These are phyloP conservation scores for Ascoidea rubescens DNA, from an alignment of 805 yeast species.

Conservation along the genomic window DNA sequence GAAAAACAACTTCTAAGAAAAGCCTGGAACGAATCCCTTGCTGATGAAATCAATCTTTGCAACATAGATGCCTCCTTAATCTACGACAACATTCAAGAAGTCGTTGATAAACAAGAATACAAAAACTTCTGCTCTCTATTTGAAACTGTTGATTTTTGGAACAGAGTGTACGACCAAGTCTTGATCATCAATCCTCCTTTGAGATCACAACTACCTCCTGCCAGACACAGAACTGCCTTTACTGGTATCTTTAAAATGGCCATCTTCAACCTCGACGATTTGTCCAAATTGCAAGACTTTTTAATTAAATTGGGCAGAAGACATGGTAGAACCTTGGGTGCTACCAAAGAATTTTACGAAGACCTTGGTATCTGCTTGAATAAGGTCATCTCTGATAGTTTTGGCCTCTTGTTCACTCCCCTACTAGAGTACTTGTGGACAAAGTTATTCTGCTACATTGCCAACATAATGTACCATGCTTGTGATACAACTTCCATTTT, in stretches of 20 bases:
- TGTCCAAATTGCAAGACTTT: conserved; percentile 9
- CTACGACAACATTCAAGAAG: too few relatives aligned
- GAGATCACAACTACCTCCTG: too few relatives aligned
- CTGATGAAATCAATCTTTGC: background rate
- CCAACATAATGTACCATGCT: conserved; percentile 16
- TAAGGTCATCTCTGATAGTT: conserved; percentile 7
- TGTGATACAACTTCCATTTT: conserved; percentile 9
- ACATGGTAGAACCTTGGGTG: conserved; percentile 11
- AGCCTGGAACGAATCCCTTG: conserved; percentile 9
- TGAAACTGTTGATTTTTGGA: conserved; percentile 10
- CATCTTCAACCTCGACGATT: conserved; percentile 7
- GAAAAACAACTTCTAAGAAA: conserved; percentile 7
- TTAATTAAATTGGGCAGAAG: conserved; percentile 10
- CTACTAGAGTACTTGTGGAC: conserved; percentile 14
- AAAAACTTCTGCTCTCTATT: background rate
- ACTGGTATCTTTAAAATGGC: conserved; percentile 11
- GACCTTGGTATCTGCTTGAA: conserved; percentile 10
- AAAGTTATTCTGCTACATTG: conserved; percentile 15
- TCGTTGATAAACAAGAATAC: too few relatives aligned
- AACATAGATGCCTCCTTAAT: conserved; percentile 5
- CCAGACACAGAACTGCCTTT: conserved; percentile 1
- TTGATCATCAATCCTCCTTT: conserved; percentile 8
- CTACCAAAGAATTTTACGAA: conserved; percentile 10
- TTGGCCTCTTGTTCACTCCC: conserved; percentile 9
- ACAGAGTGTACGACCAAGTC: conserved; percentile 8